These are phyloP conservation scores for Aspergillus phoenicis DNA, from an alignment of 2,329 filamentous ascomycete genomes.

Conservation along the genomic window DNA sequence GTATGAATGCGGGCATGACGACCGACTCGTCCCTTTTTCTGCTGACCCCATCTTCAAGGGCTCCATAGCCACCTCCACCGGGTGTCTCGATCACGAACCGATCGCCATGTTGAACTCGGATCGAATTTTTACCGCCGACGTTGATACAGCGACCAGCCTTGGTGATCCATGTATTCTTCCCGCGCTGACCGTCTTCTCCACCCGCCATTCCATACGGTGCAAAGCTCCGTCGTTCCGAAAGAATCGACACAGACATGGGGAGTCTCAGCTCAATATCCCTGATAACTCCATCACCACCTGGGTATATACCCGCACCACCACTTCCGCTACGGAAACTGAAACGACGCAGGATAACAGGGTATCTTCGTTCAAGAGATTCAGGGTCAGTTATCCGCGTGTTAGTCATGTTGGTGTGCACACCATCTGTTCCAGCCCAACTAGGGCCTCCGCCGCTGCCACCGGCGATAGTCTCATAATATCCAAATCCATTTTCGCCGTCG, in stretches of 20 bases:
- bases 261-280: slow-evolving; percentile 81
- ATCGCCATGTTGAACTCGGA: slow-evolving; percentile 45
- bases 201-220: slow-evolving; percentile 78
- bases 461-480: slow-evolving; percentile 82
- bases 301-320: slow-evolving; percentile 66
- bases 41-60: background rate
- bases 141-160: no score
- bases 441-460: slow-evolving; percentile 75
- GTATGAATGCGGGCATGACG: background rate
- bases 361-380: slow-evolving; percentile 76
- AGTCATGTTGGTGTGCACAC: slow-evolving; percentile 84
- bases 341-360: slow-evolving; percentile 71
- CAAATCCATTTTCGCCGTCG: slow-evolving; percentile 53
- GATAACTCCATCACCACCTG: slow-evolving; percentile 75
- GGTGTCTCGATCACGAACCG: slow-evolving; percentile 42
- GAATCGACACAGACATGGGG: slow-evolving; percentile 73
- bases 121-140: slow-evolving; percentile 61
- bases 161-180: slow-evolving; percentile 59
- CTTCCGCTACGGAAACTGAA: slow-evolving; percentile 67
- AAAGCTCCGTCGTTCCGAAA: slow-evolving; percentile 72
- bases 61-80: slow-evolving; percentile 38
- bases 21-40: no score
- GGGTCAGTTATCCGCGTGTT: slow-evolving; percentile 82
- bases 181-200: slow-evolving; percentile 74
- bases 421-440: slow-evolving; percentile 71